Evolutionary conservation across 2,329 filamentous ascomycete genomes (phyloP), one percentile per base, ranked within the genome.

Genomic region (Acephala macrosclerotiorum): DNA sequence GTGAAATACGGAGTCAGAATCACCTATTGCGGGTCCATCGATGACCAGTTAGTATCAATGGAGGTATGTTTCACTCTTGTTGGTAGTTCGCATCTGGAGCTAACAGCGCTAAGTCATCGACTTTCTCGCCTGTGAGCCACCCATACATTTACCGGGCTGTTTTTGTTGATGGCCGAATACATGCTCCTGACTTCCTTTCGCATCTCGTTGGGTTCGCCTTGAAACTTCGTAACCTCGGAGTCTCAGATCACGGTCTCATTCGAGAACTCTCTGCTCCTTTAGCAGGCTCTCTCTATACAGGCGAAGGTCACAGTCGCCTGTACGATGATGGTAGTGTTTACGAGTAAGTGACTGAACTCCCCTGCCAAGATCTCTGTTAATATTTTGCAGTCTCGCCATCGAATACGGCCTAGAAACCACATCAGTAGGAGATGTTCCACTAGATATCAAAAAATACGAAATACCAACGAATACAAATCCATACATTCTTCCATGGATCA

Each of bases 91-190:
- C 7, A 25, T 56, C n/a, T 26, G 51, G 77, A 66, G 9, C 59
- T 58, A 33, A 73, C 26, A 29, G 35, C 20, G 33, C 14, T 3
- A 55, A 83, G 88, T 97, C 94, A 2, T 94, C 95, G 18, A 88
- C 96, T 0, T 97, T 96, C 78, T 91, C 93, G 0, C 91, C 91
- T 0, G 89, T 94, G 3, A 89, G 88, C 22, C 96, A 99, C 74
- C 96, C 96, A 0, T 94, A 97, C 77, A 95, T 98, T 65, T 97
- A 94, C 77, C 90, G 96, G 33, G 93, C 94, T n/a, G 94, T 97
- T 18, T 98, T 98, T 76, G 92, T 99, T 61, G 95, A 99, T 78
- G 93, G 94, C 29, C 89, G 94, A 66, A 86, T 97, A 38, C 95
- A 98, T 77, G 91, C 94, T 0, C 93, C 94, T 1, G 94, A 97